A percentile compares a stretch with the other conserved stretches of the same genome.
These are phyloP conservation scores for Xylaria longipes DNA, from an alignment of 495 filamentous ascomycete species.

Conservation along the genomic window DNA sequence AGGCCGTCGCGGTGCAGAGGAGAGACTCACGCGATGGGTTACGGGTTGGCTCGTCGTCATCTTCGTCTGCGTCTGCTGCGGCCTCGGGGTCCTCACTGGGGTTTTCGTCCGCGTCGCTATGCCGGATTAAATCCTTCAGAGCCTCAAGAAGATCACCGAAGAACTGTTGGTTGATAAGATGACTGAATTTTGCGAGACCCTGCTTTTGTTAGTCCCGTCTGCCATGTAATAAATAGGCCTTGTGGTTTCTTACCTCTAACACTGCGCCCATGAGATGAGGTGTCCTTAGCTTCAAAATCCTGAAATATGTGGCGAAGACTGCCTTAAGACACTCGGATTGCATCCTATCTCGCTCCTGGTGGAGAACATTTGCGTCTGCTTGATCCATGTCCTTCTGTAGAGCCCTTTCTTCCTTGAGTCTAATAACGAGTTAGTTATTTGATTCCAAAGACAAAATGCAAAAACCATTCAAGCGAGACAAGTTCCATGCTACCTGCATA, in stretches of 20 bases:
- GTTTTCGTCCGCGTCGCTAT: slow-evolving; percentile 58
- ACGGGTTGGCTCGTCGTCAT: slow-evolving; percentile 50
- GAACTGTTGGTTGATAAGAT: slow-evolving; percentile 97
- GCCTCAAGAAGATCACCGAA: slow-evolving; percentile 96
- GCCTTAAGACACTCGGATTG: slow-evolving; percentile 94
- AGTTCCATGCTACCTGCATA: not conserved
- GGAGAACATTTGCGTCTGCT: slow-evolving; percentile 86
- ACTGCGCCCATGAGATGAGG: slow-evolving; percentile 90
- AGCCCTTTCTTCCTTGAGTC: slow-evolving; percentile 79
- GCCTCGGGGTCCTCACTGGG: slow-evolving; percentile 48
- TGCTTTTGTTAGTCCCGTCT: slow-evolving; percentile 49
- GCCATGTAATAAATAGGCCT: no score
- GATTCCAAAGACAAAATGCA: not conserved
- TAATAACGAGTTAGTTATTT: slow-evolving; percentile 1
- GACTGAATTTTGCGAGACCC: slow-evolving; percentile 86
- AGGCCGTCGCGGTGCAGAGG: slow-evolving; percentile 95
- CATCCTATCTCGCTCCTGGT: slow-evolving; percentile 90
- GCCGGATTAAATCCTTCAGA: slow-evolving; percentile 84
- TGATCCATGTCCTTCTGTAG: slow-evolving; percentile 93
- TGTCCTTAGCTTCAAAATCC: slow-evolving; percentile 82
- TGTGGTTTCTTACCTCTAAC: slow-evolving; percentile 27
- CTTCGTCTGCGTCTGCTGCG: slow-evolving; percentile 47
- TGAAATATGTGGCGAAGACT: slow-evolving; percentile 93
- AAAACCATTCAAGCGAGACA: not conserved
- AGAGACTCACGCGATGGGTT: slow-evolving; percentile 84